These are phyloP conservation scores for Beta lomatogona DNA, from an alignment of 179 eudicot species.

Conservation along the genomic window DNA sequence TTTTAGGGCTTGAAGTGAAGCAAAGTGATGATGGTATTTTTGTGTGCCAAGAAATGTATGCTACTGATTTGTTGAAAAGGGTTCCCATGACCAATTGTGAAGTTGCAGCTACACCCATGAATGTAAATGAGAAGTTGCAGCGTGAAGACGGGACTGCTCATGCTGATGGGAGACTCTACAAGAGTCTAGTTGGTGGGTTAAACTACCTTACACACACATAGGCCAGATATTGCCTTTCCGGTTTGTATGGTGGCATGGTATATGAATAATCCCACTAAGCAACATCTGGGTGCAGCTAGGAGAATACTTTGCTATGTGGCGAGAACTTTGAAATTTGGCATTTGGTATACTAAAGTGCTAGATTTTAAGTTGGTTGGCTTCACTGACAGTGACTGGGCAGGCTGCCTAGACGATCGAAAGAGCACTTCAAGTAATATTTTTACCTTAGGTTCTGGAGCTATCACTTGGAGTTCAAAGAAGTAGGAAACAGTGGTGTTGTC, in stretches of 20 bases:
- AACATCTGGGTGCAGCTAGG: neutral
- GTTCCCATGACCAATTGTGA: too few relatives aligned
- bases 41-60: too few relatives aligned
- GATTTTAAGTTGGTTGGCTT: slow-evolving; percentile 3
- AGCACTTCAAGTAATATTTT: neutral
- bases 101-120: too few relatives aligned
- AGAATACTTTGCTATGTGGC: neutral
- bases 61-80: too few relatives aligned
- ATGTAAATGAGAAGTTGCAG: too few relatives aligned
- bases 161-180: too few relatives aligned
- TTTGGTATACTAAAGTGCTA: neutral
- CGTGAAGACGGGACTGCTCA: too few relatives aligned
- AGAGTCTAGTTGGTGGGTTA: too few relatives aligned
- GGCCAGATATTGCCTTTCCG: too few relatives aligned
- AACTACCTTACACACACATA: too few relatives aligned
- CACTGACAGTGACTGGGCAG: slow-evolving; percentile 9
- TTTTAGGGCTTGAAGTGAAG: neutral
- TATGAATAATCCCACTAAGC: neutral
- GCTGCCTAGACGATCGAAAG: slow-evolving; percentile 1
- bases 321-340: neutral
- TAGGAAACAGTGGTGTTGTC: slow-evolving; percentile 1
- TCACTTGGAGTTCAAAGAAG: slow-evolving; percentile 15
- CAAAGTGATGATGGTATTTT: too few relatives aligned
- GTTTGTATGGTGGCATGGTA: too few relatives aligned
- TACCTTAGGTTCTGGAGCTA: neutral